Conservation (phyloP, 768 basidiomycete genomes). For the Gelatoporia subvermispora region DNA sequence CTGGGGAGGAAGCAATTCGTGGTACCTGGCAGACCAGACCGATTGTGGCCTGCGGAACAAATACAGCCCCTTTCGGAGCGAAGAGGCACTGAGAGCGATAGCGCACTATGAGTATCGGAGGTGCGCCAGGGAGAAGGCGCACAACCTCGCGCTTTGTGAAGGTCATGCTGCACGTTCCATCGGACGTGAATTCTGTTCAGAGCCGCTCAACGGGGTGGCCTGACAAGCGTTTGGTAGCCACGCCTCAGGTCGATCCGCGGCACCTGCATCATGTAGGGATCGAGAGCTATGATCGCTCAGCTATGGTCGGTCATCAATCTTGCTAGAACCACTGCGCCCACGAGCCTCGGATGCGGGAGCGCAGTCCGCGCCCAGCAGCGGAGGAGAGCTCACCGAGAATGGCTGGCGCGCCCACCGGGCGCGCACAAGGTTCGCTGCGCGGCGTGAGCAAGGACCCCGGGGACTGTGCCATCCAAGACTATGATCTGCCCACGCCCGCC, state of each 20-base stretch:
- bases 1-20: no score
- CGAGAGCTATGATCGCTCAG: conserved; percentile 11
- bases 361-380: no score
- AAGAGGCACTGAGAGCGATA: no score
- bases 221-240: conserved; percentile 13
- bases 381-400: no score
- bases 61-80: no score
- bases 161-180: not conserved
- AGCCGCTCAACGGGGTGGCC: conserved; percentile 1
- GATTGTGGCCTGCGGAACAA: no score
- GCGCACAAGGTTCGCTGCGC: conserved; percentile 7
- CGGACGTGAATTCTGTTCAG: not conserved
- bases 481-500: no score
- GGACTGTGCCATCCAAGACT: no score
- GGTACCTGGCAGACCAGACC: no score
- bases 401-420: not conserved
- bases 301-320: conserved; percentile 18
- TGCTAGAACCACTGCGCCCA: conserved; percentile 14
- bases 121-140: no score
- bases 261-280: conserved; percentile 2
- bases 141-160: no score
- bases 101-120: no score
- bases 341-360: conserved; percentile 12
- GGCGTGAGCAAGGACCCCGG: conserved; percentile 3
- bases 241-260: conserved; percentile 6